phyloP scores from a whole-genome alignment of 495 filamentous ascomycete species.

The Penicillium manginii region DNA sequence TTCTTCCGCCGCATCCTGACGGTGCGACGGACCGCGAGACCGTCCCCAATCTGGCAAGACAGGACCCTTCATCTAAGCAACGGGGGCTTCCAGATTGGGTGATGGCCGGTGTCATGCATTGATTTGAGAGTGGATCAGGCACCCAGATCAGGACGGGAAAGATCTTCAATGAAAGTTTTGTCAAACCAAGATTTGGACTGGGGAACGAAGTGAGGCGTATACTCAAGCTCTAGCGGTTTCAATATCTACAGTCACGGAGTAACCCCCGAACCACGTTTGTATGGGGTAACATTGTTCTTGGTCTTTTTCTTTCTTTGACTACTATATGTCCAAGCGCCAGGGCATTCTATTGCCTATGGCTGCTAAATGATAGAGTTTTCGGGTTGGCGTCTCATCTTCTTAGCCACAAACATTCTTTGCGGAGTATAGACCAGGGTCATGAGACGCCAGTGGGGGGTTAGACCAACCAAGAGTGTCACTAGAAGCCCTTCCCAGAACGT shows the following conservation, averaged over 20 bases:
- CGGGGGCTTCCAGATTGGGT: constrained; percentile 23
- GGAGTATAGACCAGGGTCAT: constrained; percentile 11
- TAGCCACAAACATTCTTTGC: background rate
- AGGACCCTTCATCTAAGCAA: constrained; percentile 17
- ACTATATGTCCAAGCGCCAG: background rate
- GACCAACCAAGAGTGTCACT: constrained; percentile 14
- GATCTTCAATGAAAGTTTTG: constrained; percentile 17
- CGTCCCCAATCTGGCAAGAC: constrained; percentile 26
- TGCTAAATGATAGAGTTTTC: background rate
- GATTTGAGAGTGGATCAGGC: constrained; percentile 23
- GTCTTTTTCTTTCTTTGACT: background rate
- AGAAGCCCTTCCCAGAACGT: constrained; percentile 9
- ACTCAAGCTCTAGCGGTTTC: constrained; percentile 15
- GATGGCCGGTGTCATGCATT: constrained; percentile 22
- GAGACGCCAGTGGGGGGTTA: constrained; percentile 16
- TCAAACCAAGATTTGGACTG: background rate
- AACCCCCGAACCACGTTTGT: constrained; percentile 28
- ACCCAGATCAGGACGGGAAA: constrained; percentile 24
- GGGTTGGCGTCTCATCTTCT: background rate
- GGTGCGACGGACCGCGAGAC: constrained; percentile 32
- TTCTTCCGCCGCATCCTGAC: constrained; percentile 10
- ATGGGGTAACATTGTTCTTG: background rate
- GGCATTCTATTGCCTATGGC: background rate
- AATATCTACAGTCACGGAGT: constrained; percentile 29
- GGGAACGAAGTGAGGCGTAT: constrained; percentile 13